A percentile compares a stretch with the other conserved stretches of the same genome.
Evolutionary conservation across 139 green algal species (phyloP).

Genomic region (Picochlorum sp.): DNA sequence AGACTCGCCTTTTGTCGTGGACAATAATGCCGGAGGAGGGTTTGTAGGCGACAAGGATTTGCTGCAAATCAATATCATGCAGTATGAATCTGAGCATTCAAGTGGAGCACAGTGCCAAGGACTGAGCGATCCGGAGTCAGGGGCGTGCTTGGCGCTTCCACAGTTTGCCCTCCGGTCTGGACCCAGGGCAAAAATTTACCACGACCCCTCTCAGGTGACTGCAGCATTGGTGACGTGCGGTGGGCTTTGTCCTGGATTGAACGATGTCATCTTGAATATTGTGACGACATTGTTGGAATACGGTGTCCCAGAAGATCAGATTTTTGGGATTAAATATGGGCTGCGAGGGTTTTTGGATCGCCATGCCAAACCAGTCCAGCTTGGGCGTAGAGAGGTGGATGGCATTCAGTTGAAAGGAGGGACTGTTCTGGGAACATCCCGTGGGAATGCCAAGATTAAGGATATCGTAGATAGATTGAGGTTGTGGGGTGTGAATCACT

Average conservation of each 20-base stretch:
- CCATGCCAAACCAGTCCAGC: conserved; percentile 68
- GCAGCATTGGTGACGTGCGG: conserved; percentile 90
- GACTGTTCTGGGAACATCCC: conserved; percentile 86
- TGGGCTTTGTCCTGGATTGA: conserved; percentile 90
- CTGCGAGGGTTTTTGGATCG: conserved; percentile 86
- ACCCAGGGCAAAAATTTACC: conserved; percentile 69
- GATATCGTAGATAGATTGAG: conserved; percentile 86
- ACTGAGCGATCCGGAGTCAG: conserved; percentile 1
- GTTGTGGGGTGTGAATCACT: conserved; percentile 85
- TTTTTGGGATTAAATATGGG: conserved; percentile 87
- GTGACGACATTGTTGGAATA: conserved; percentile 68
- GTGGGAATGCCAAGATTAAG: conserved; percentile 83
- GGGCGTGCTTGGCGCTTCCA: conserved; percentile 50
- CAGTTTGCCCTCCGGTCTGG: conserved; percentile 70
- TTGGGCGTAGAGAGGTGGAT: conserved; percentile 67
- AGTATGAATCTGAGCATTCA: conserved; percentile 60
- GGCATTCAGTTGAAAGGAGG: conserved; percentile 91
- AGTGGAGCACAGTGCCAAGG: conserved; percentile 35
- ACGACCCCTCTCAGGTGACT: conserved; percentile 66
- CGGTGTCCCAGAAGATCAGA: conserved; percentile 62
- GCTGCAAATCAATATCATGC: conserved; percentile 58
- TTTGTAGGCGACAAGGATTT: conserved; percentile 68
- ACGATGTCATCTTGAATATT: conserved; percentile 90
- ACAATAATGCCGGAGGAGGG: conserved; percentile 74
- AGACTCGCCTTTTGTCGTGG: conserved; percentile 54